Percentiles rank a stretch among this genome's conserved stretches.
phyloP scores from a whole-genome alignment of 2,329 filamentous ascomycete species.

The Cladophialophora exuberans region DNA sequence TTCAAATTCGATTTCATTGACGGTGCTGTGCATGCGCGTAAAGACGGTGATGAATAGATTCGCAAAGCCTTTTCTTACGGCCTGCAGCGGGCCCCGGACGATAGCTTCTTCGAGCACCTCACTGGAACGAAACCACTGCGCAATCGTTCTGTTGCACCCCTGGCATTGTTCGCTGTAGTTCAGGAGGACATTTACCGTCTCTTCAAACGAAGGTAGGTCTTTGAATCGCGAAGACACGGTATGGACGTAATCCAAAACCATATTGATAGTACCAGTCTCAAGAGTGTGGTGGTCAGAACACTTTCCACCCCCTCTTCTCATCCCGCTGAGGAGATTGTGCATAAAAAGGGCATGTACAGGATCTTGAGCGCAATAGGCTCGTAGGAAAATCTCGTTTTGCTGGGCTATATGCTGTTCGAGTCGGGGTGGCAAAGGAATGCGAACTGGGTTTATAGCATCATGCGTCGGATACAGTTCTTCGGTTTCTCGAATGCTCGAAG shows the following conservation, averaged over 20 bases:
- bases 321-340: slow-evolving; percentile 61
- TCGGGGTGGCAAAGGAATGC: slow-evolving; percentile 48
- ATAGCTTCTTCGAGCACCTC: slow-evolving; percentile 27
- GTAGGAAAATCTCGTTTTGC: slow-evolving; percentile 74
- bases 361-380: slow-evolving; percentile 80
- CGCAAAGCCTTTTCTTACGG: slow-evolving; percentile 28
- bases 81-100: slow-evolving; percentile 25
- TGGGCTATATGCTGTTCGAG: slow-evolving; percentile 62
- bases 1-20: background rate
- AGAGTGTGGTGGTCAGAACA: slow-evolving; percentile 54
- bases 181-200: slow-evolving; percentile 60
- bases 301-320: slow-evolving; percentile 52
- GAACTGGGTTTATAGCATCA: slow-evolving; percentile 54
- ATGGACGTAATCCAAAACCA: slow-evolving; percentile 66
- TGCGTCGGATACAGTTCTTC: slow-evolving; percentile 51
- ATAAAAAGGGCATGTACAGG: slow-evolving; percentile 71
- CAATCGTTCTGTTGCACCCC: slow-evolving; percentile 27
- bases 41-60: slow-evolving; percentile 23
- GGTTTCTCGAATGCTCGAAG: slow-evolving; percentile 63
- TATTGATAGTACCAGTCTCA: slow-evolving; percentile 48
- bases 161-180: slow-evolving; percentile 47
- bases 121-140: slow-evolving; percentile 24
- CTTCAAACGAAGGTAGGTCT: slow-evolving; percentile 65
- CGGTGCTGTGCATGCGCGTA: slow-evolving; percentile 17
- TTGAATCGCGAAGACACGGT: slow-evolving; percentile 74